Percentiles rank a stretch among this genome's conserved stretches.
Evolutionary conservation across 2,329 filamentous ascomycete species (phyloP).

Genomic region (Reticulascus tulasneorum): DNA sequence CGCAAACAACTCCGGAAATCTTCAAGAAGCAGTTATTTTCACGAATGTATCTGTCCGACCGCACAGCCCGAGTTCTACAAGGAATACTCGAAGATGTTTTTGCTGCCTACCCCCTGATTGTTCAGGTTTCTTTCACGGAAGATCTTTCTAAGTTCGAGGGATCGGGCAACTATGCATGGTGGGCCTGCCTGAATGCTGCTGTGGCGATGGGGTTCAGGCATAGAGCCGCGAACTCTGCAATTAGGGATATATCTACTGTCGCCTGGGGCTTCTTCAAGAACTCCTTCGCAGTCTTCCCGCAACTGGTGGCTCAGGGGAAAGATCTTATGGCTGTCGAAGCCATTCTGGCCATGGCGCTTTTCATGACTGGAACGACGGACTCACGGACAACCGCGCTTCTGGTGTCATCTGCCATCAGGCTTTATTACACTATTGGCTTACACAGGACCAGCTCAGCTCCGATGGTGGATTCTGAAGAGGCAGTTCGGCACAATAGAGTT

Average conservation of each 20-base stretch:
- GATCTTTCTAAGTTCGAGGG: no score
- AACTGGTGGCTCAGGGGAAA: slow-evolving; percentile 6
- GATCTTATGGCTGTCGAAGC: slow-evolving; percentile 10
- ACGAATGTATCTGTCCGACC: slow-evolving; percentile 8
- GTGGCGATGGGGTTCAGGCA: slow-evolving; percentile 5
- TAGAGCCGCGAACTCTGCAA: slow-evolving; percentile 9
- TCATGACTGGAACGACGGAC: slow-evolving; percentile 10
- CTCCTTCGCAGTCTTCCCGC: slow-evolving; percentile 5
- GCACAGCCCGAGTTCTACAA: no score
- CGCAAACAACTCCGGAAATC: slow-evolving; percentile 2
- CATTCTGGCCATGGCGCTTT: slow-evolving; percentile 9
- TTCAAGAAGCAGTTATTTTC: slow-evolving; percentile 7
- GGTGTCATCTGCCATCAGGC: slow-evolving; percentile 3
- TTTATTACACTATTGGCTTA: slow-evolving; percentile 9
- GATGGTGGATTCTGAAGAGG: slow-evolving; percentile 5
- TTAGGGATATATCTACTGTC: slow-evolving; percentile 6
- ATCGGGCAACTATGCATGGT: slow-evolving; percentile 9
- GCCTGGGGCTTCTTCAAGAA: slow-evolving; percentile 14
- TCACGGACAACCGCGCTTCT: slow-evolving; percentile 6
- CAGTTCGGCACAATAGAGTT: slow-evolving; percentile 8
- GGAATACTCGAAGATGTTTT: no score
- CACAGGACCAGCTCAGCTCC: slow-evolving; percentile 7
- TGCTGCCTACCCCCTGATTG: slow-evolving; percentile 6
- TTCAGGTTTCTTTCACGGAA: slow-evolving; percentile 6
- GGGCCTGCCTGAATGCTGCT: slow-evolving; percentile 9